phyloP scores from a whole-genome alignment of 148 eudicot species.

The Drosera capensis region DNA sequence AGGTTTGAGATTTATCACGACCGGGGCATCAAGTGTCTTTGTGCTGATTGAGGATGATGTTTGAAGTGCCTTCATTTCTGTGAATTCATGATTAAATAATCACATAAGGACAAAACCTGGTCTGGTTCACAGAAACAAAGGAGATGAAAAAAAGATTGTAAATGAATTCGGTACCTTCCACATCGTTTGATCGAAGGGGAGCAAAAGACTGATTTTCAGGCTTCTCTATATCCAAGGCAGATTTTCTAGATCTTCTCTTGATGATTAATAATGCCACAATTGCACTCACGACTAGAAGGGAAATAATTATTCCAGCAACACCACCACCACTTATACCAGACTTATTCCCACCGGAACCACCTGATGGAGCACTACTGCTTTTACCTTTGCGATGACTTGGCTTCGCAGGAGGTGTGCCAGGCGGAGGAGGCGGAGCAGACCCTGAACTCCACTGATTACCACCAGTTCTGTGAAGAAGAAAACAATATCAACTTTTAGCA shows the following conservation, averaged over 20 bases:
- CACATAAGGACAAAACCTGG: not conserved
- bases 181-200: conserved; percentile 34
- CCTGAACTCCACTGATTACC: conserved; percentile 81
- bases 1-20: conserved; percentile 7
- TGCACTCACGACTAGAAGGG: conserved; percentile 55
- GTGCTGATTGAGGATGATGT: conserved; percentile 3
- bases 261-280: conserved; percentile 54
- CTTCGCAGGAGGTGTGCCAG: conserved; percentile 50
- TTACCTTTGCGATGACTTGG: conserved; percentile 25
- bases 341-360: conserved; percentile 29
- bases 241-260: conserved; percentile 55
- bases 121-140: not conserved
- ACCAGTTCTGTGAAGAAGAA: conserved; percentile 28
- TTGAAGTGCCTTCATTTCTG: conserved; percentile 10
- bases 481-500: conserved; percentile 5
- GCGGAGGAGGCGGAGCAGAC: conserved; percentile 92
- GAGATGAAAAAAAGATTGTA: not conserved
- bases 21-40: conserved; percentile 6
- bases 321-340: conserved; percentile 75
- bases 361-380: conserved; percentile 19
- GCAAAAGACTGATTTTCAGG: conserved; percentile 45
- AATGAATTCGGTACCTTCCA: conserved; percentile 23
- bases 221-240: conserved; percentile 64
- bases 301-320: conserved; percentile 66
- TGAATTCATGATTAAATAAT: not conserved